These are phyloP conservation scores for Metschnikowia continentalis DNA, from an alignment of 805 yeast genomes.

Conservation along the genomic window DNA sequence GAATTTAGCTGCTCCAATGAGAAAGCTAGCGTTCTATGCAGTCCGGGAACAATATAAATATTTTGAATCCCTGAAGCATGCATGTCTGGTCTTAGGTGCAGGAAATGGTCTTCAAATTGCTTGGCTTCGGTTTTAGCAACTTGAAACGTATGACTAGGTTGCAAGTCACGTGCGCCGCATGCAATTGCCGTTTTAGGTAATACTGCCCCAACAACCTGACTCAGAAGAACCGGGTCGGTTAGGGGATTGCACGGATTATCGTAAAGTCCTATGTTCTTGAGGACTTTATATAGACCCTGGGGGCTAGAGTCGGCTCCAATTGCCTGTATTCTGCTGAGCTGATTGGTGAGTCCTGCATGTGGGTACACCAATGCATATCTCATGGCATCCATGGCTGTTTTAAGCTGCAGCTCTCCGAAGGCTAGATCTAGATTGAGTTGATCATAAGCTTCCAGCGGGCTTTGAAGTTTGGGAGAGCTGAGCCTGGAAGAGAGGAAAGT, in stretches of 20 bases:
- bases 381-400: slow-evolving; percentile 24
- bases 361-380: slow-evolving; percentile 32
- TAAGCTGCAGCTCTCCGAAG: slow-evolving; percentile 29
- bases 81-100: slow-evolving; percentile 25
- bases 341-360: slow-evolving; percentile 19
- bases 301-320: slow-evolving; percentile 7
- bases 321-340: slow-evolving; percentile 9
- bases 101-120: slow-evolving; percentile 23
- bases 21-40: slow-evolving; percentile 20
- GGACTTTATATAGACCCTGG: slow-evolving; percentile 10
- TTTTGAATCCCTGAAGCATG: slow-evolving; percentile 26
- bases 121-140: slow-evolving; percentile 2
- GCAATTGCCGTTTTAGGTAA: slow-evolving; percentile 13
- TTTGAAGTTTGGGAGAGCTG: not conserved
- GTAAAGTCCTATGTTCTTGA: slow-evolving; percentile 22
- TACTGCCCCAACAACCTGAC: slow-evolving; percentile 22
- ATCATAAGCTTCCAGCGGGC: slow-evolving; percentile 10
- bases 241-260: slow-evolving; percentile 19
- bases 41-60: slow-evolving; percentile 30
- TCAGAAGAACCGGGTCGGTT: slow-evolving; percentile 28
- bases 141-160: slow-evolving; percentile 4
- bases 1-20: slow-evolving; percentile 36
- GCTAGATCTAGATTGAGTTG: slow-evolving; percentile 25
- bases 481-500: not conserved
- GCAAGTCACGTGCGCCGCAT: slow-evolving; percentile 18